Conservation (phyloP, 2,329 filamentous ascomycete species). For the Trichophyton simii region DNA sequence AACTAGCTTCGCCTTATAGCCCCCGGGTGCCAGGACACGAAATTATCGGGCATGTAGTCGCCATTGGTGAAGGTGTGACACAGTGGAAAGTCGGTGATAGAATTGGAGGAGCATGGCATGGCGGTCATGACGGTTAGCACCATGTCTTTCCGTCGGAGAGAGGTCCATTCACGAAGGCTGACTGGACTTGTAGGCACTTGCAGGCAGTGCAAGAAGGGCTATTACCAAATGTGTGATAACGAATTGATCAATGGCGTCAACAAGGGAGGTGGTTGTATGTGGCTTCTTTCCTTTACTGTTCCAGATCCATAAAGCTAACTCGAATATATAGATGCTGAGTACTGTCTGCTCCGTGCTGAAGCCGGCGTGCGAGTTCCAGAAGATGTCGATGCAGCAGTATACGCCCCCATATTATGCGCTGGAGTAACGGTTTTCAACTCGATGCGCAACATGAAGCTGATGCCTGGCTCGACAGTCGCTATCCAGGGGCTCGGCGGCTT, state of each 20-base stretch:
- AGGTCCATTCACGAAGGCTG: not conserved
- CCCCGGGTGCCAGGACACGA: constrained; percentile 60
- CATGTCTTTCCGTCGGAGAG: not conserved
- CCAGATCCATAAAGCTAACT: constrained; percentile 2
- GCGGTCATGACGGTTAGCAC: constrained; percentile 34
- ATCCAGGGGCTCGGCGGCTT: constrained; percentile 51
- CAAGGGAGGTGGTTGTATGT: constrained; percentile 51
- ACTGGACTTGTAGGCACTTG: constrained; percentile 40
- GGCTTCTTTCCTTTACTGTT: not conserved
- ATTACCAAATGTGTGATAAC: constrained; percentile 58
- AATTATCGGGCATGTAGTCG: constrained; percentile 54
- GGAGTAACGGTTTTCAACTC: constrained; percentile 42
- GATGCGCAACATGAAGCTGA: constrained; percentile 38
- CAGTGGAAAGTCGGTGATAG: constrained; percentile 52
- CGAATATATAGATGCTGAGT: constrained; percentile 24
- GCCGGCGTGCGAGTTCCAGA: constrained; percentile 35
- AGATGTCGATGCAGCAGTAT: constrained; percentile 34
- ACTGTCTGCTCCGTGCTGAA: constrained; percentile 27
- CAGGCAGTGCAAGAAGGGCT: constrained; percentile 48
- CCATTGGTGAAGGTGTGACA: constrained; percentile 41
- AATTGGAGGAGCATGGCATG: constrained; percentile 58
- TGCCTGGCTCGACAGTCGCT: constrained; percentile 35
- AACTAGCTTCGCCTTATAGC: constrained; percentile 16
- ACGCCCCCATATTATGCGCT: constrained; percentile 37
- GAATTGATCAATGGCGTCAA: constrained; percentile 52